Conservation (phyloP, 2,329 filamentous ascomycete genomes). For the Alternaria novae-zelandiae region DNA sequence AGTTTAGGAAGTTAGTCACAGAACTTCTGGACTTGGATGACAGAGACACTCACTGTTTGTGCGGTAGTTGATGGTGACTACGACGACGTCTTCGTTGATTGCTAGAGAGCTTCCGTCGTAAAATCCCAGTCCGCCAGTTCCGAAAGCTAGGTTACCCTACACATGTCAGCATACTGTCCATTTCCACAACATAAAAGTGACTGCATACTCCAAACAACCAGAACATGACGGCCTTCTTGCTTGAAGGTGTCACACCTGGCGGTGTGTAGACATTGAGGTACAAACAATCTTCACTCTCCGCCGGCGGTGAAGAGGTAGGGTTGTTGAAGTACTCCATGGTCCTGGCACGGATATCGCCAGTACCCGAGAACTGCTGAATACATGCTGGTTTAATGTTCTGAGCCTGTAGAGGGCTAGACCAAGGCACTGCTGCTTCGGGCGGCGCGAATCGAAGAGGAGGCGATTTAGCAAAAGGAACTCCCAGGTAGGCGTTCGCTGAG, state of each 20-base stretch:
- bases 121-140: conserved; percentile 16
- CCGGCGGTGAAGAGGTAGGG: conserved; percentile 7
- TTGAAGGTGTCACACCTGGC: conserved; percentile 4
- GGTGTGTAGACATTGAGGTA: conserved; percentile 48
- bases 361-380: conserved; percentile 20
- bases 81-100: conserved; percentile 27
- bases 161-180: conserved; percentile 11
- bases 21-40: too few relatives aligned
- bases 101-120: conserved; percentile 36
- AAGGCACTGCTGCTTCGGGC: conserved; percentile 17
- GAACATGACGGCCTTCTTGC: conserved; percentile 22
- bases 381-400: conserved; percentile 18
- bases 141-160: conserved; percentile 28
- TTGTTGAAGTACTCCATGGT: conserved; percentile 19
- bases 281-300: conserved; percentile 48
- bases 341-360: conserved; percentile 16
- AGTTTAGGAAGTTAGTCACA: too few relatives aligned
- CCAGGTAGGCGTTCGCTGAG: conserved; percentile 20
- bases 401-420: conserved; percentile 16
- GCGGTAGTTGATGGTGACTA: conserved; percentile 35
- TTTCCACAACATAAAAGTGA: too few relatives aligned
- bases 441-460: conserved; percentile 23
- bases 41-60: conserved; percentile 21
- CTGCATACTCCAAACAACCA: conserved; percentile 11
- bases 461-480: conserved; percentile 23